Evolutionary conservation across 169 alveolate genomes (phyloP).

Genomic region (Plasmodium adleri): DNA sequence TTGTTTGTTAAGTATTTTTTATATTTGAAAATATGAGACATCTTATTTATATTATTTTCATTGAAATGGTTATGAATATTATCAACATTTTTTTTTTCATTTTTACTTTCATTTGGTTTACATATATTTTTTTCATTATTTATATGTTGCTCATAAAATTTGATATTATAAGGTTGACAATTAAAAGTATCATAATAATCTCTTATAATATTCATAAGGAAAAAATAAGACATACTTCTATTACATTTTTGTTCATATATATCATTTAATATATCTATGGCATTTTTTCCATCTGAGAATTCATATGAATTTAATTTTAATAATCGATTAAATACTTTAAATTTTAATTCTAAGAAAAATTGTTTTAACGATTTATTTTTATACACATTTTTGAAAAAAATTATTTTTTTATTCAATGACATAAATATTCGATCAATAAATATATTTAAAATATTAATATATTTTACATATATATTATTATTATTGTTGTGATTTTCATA

Average conservation of each 20-base stretch:
- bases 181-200: conserved; percentile 29
- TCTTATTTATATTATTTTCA: neutral
- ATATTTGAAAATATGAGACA: neutral
- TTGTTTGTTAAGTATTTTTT: neutral
- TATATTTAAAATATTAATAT: conserved; percentile 7
- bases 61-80: neutral
- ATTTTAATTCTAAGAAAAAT: conserved; percentile 30
- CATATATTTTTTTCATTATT: neutral
- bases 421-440: conserved; percentile 36
- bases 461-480: neutral
- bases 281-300: conserved; percentile 47
- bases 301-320: conserved; percentile 53
- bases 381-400: conserved; percentile 32
- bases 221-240: conserved; percentile 41
- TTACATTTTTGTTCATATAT: conserved; percentile 38
- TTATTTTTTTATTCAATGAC: conserved; percentile 45
- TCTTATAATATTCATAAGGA: conserved; percentile 19
- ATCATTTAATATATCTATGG: conserved; percentile 18
- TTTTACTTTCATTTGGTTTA: neutral
- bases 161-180: conserved; percentile 24
- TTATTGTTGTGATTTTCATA: too few species aligned
- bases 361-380: neutral
- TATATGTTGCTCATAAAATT: neutral
- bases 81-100: neutral
- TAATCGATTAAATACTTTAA: conserved; percentile 49